Base-by-base conservation (phyloP, 2,329 filamentous ascomycete genomes). In the Pseudogymnoascus pannorum region DNA sequence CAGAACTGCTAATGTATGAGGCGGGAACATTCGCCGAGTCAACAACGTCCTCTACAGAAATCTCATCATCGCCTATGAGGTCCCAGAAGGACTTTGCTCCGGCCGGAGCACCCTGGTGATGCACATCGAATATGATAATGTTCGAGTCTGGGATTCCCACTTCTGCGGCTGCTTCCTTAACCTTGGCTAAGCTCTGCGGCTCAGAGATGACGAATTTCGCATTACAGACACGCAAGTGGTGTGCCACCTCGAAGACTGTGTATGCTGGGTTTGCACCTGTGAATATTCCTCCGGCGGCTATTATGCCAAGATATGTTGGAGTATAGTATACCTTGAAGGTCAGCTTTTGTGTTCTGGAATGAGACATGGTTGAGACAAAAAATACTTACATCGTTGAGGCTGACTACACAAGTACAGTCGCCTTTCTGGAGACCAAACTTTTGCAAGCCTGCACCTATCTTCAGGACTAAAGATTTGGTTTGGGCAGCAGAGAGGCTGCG, bases 1-100 rank as follows among this genome's bases (percentile, higher is more conserved):
- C 63, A 81, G 79, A 44, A 70, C 74, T 59, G 38, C 70, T 71
- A 72, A 77, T 33, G 79, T 77, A 63, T 75, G 81, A 7, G 76
- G 75, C 9, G 69, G 68, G 67, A 0, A 69, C 78, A 64, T 78
- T 66, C 14, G 66, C 68, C 2, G 64, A 62, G 36, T 68, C 64
- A 58, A 69, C 64, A 51, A 72, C 7, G 8, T 36, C 58, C 16
- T 29, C 58, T 16, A 36, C 5, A 8, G 20, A 14, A 42, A 36
- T 31, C 36, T 60, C 38, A 22, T 40, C 58, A 16, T 42, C 26
- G 20, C 38, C 38, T 36, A 60, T 22, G 9, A 60, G 58, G 20
- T 24, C 24, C 58, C 35, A 44, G n/a, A 36, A 54, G 8, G 22
- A 60, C 26, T n/a, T 54, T 16, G 16, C 5, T 12, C 58, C 58